Evolutionary conservation across 2,329 filamentous ascomycete genomes (phyloP).

Genomic region (Aspergillus viridinutans): DNA sequence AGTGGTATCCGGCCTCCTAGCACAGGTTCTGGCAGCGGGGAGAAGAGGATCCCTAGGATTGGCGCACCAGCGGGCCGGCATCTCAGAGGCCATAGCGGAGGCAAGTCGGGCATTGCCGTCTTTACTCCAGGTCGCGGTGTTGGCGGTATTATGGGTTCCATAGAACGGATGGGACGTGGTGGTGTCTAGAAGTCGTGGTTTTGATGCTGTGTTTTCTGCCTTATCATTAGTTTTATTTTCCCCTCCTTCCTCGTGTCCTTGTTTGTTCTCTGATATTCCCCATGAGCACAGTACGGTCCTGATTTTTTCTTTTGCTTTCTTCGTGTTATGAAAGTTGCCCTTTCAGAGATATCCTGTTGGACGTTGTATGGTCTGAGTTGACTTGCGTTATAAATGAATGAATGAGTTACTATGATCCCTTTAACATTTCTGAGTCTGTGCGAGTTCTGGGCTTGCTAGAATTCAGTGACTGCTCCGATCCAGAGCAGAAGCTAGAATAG

Average conservation of each 20-base stretch:
- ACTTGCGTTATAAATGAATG: background rate
- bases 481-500: background rate
- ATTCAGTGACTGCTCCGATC: background rate
- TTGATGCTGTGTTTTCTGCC: background rate
- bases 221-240: background rate
- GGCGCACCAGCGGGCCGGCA: conserved; percentile 26
- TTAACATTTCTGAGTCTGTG: background rate
- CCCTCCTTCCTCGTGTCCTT: background rate
- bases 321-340: background rate
- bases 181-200: conserved; percentile 13
- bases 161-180: conserved; percentile 76
- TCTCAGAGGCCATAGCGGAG: conserved; percentile 33
- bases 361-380: background rate
- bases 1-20: conserved; percentile 31
- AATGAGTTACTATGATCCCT: background rate
- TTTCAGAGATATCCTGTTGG: background rate
- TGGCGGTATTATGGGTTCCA: conserved; percentile 70
- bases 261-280: background rate
- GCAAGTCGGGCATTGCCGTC: conserved; percentile 34
- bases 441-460: background rate
- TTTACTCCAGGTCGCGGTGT: conserved; percentile 50
- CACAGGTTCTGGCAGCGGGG: conserved; percentile 16
- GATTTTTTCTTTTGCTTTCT: background rate
- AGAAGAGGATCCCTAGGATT: conserved; percentile 30
- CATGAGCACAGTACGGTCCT: background rate